Evolutionary conservation across 2,329 filamentous ascomycete species (phyloP).

Genomic region (Calonectria leucothoes): DNA sequence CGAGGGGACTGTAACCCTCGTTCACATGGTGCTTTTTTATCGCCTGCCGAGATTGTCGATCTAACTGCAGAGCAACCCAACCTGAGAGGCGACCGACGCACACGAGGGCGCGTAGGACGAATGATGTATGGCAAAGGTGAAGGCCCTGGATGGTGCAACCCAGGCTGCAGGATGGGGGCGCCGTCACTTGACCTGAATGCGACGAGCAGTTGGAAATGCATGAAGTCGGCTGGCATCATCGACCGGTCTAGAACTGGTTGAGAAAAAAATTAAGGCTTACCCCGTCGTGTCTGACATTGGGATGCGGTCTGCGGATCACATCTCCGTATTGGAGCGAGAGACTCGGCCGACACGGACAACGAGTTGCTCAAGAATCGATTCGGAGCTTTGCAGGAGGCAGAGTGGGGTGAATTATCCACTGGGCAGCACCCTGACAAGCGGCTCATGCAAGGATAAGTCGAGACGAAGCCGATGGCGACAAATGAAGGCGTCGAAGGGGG

Average conservation of each 20-base stretch:
- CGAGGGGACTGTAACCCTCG: conserved; percentile 7
- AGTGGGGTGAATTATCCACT: conserved; percentile 9
- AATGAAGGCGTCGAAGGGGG: neutral
- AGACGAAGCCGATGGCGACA: neutral
- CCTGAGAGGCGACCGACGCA: neutral
- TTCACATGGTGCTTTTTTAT: conserved; percentile 15
- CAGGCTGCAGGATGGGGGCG: neutral
- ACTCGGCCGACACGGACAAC: conserved; percentile 15
- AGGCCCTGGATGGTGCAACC: conserved; percentile 11
- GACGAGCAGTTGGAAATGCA: neutral
- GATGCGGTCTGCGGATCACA: neutral
- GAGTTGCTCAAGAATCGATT: neutral
- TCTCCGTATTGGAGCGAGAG: neutral
- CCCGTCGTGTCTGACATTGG: neutral
- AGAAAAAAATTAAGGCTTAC: neutral
- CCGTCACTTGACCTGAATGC: neutral
- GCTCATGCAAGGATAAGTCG: conserved; percentile 12
- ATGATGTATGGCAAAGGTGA: neutral
- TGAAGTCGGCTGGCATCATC: neutral
- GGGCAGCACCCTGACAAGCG: conserved; percentile 6
- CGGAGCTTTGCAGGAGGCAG: neutral
- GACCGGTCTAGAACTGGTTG: neutral
- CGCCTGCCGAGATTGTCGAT: conserved; percentile 13
- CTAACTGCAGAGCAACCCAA: conserved; percentile 16
- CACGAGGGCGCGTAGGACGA: neutral